Conservation (phyloP, 345 rosid species). For the Sisymbrium altissimum region DNA sequence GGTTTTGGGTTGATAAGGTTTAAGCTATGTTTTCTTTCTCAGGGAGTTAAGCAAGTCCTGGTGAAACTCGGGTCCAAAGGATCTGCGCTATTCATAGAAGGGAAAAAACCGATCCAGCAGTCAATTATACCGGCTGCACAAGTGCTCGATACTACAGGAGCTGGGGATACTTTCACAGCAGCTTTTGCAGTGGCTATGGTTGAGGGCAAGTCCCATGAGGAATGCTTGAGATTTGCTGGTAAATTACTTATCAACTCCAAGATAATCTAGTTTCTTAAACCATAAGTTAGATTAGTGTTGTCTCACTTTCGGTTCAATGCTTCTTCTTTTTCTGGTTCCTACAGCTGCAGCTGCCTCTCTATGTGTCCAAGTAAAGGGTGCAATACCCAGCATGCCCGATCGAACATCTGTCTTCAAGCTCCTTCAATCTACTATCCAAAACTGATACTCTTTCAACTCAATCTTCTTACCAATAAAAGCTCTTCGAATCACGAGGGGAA, state of each 20-base stretch:
- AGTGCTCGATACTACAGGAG: conserved; percentile 93
- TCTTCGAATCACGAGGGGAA: background rate
- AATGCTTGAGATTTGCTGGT: conserved; percentile 92
- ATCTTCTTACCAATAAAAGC: background rate
- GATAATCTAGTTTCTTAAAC: background rate
- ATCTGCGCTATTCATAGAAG: conserved; percentile 73
- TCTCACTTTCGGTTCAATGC: background rate
- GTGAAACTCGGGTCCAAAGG: conserved; percentile 93
- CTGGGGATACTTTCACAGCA: conserved; percentile 96
- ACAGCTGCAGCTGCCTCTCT: conserved; percentile 98
- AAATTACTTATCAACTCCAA: background rate
- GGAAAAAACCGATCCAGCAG: conserved; percentile 66
- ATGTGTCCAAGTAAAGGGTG: conserved; percentile 94
- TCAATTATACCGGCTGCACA: conserved; percentile 62
- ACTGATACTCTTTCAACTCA: background rate
- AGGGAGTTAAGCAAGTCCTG: conserved; percentile 85
- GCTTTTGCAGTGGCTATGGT: conserved; percentile 91
- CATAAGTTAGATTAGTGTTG: background rate
- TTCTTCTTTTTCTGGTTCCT: background rate
- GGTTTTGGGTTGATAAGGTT: conserved; percentile 1
- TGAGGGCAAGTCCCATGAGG: conserved; percentile 73
- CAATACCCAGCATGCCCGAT: conserved; percentile 91
- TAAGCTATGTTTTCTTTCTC: conserved; percentile 22
- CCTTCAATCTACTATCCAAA: conserved; percentile 38
- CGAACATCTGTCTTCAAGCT: conserved; percentile 61